These are phyloP conservation scores for Cladophialophora exuberans DNA, from an alignment of 2,329 filamentous ascomycete genomes.

Conservation along the genomic window DNA sequence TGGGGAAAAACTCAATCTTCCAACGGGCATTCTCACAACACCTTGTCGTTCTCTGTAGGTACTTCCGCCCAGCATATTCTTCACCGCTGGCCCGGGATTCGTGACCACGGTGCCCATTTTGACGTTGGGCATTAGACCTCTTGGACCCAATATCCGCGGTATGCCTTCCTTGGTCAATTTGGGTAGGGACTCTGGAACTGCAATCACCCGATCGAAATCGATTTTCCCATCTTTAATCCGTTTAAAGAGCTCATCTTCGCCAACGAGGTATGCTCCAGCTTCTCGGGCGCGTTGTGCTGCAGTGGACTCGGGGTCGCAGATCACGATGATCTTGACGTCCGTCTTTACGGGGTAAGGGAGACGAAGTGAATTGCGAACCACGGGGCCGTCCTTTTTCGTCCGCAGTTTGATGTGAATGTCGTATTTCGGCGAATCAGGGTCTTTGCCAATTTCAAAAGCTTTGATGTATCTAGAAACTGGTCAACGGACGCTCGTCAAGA, in stretches of 20 bases:
- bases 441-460: conserved; percentile 85
- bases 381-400: conserved; percentile 81
- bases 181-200: conserved; percentile 75
- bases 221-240: conserved; percentile 75
- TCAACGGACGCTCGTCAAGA: background rate
- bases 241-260: conserved; percentile 84
- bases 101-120: conserved; percentile 89
- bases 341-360: conserved; percentile 90
- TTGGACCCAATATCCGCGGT: conserved; percentile 81
- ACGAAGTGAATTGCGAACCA: conserved; percentile 83
- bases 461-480: conserved; percentile 73
- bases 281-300: conserved; percentile 72
- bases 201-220: conserved; percentile 86
- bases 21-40: conserved; percentile 85
- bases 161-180: conserved; percentile 81
- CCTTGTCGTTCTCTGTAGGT: conserved; percentile 86
- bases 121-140: conserved; percentile 86
- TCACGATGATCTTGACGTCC: conserved; percentile 85
- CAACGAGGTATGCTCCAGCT: conserved; percentile 80
- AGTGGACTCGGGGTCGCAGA: conserved; percentile 80
- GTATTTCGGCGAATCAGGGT: conserved; percentile 77
- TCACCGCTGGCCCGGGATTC: conserved; percentile 74
- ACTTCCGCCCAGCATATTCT: conserved; percentile 79
- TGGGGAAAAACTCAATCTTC: conserved; percentile 85
- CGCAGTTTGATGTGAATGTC: conserved; percentile 82